Evolutionary conservation across 164 flowering plant species (phyloP).

Genomic region (Litsea cubeba): DNA sequence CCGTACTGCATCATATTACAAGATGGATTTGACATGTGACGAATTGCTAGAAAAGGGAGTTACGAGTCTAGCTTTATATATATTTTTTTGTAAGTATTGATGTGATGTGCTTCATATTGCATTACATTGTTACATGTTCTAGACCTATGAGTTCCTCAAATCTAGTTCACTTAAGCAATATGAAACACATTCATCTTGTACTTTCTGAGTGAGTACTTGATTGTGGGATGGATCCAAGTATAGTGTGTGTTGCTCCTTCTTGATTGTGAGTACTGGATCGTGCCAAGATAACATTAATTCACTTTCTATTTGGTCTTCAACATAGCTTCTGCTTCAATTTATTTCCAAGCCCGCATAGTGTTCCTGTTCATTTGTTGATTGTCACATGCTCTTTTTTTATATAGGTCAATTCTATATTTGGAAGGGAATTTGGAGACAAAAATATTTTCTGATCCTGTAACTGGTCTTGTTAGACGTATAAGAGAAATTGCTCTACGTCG

Average conservation of each 20-base stretch:
- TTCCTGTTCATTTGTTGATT: not conserved
- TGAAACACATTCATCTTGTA: not conserved
- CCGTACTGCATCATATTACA: too few species aligned
- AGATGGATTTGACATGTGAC: too few species aligned
- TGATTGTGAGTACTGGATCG: too few species aligned
- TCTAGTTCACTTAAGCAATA: not conserved
- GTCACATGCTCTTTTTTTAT: not conserved
- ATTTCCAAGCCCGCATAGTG: not conserved
- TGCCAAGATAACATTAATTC: not conserved
- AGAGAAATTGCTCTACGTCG: conserved; percentile 81
- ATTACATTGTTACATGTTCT: not conserved
- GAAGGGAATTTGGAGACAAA: conserved; percentile 94
- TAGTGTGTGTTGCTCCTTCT: not conserved
- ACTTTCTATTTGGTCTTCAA: not conserved
- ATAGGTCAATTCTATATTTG: conserved; percentile 64
- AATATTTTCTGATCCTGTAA: conserved; percentile 62
- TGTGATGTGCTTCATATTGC: not conserved
- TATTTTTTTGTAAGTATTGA: not conserved
- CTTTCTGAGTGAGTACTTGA: not conserved
- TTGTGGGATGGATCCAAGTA: not conserved
- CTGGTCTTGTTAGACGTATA: conserved; percentile 70
- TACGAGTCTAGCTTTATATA: too few species aligned
- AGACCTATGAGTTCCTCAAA: not conserved
- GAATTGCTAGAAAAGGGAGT: too few species aligned
- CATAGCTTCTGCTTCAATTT: not conserved